Conservation (phyloP, 345 rosid species). For the Aquilaria sinensis region DNA sequence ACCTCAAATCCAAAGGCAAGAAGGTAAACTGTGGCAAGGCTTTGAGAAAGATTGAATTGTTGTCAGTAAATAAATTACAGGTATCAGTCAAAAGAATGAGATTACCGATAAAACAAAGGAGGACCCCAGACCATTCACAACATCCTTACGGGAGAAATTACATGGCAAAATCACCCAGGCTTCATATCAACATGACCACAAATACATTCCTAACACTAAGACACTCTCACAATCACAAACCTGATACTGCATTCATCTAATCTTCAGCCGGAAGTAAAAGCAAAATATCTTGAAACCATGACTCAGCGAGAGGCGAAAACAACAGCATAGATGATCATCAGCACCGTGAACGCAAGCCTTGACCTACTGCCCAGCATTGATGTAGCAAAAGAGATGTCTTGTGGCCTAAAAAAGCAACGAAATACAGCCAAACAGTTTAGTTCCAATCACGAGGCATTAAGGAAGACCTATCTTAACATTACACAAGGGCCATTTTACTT, state of each 20-base stretch:
- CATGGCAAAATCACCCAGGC: slow-evolving; percentile 24
- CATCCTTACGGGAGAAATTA: slow-evolving; percentile 7
- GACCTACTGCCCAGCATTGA: slow-evolving; percentile 17
- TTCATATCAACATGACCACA: slow-evolving; percentile 26
- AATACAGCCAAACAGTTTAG: slow-evolving; percentile 7
- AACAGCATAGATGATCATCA: slow-evolving; percentile 23
- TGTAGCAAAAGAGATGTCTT: slow-evolving; percentile 51
- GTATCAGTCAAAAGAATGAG: slow-evolving; percentile 39
- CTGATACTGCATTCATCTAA: slow-evolving; percentile 14
- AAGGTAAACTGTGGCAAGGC: slow-evolving; percentile 17
- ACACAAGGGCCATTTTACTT: slow-evolving; percentile 13
- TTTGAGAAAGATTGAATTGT: slow-evolving; percentile 26
- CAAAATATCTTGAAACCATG: slow-evolving; percentile 9
- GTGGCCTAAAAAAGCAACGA: slow-evolving; percentile 46
- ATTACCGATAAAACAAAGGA: slow-evolving; percentile 23
- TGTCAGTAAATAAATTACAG: slow-evolving; percentile 25
- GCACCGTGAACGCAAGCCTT: slow-evolving; percentile 25
- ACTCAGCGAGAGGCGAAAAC: slow-evolving; percentile 14
- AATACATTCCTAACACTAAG: slow-evolving; percentile 24
- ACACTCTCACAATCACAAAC: slow-evolving; percentile 26
- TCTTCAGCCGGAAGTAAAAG: slow-evolving; percentile 10
- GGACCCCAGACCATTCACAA: slow-evolving; percentile 15
- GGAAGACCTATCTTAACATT: not conserved
- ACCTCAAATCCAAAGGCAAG: not conserved
- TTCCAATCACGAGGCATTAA: not conserved